These are phyloP conservation scores for Pseudogymnoascus sp. DNA, from an alignment of 2,329 filamentous ascomycete species.

Conservation along the genomic window DNA sequence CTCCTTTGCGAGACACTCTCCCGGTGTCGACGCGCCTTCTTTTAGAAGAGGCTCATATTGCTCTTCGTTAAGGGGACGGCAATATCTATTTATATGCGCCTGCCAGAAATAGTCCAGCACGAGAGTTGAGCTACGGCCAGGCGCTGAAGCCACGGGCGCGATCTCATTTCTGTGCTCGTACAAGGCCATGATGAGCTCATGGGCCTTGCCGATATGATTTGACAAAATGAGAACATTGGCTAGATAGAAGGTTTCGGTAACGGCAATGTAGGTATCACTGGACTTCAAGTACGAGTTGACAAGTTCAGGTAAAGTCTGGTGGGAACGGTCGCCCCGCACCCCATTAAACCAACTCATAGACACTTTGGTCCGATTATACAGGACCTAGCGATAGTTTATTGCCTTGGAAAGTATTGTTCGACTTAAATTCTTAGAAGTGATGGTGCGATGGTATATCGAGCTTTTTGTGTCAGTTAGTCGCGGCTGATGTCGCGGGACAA, in stretches of 20 bases:
- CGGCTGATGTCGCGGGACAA: background rate
- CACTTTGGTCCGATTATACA: background rate
- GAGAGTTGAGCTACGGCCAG: background rate
- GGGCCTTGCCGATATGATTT: slow-evolving; percentile 9
- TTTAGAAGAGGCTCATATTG: background rate
- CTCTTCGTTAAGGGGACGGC: background rate
- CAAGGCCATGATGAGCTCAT: slow-evolving; percentile 9
- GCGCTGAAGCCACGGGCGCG: background rate
- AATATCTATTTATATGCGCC: background rate
- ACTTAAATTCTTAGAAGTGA: background rate
- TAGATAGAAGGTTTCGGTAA: slow-evolving; percentile 7
- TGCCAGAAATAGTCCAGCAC: background rate
- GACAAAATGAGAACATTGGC: slow-evolving; percentile 12
- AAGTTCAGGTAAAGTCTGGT: slow-evolving; percentile 9
- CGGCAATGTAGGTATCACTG: background rate
- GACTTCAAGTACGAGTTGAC: slow-evolving; percentile 10
- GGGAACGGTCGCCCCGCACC: background rate
- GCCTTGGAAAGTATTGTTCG: background rate
- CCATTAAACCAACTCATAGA: background rate
- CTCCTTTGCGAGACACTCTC: background rate
- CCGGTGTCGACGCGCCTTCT: background rate
- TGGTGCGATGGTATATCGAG: background rate
- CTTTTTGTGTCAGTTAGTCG: background rate
- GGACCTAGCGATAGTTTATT: background rate
- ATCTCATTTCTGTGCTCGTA: background rate